Evolutionary conservation across 208 protist species (phyloP).

Genomic region (Leishmania amazonensis): DNA sequence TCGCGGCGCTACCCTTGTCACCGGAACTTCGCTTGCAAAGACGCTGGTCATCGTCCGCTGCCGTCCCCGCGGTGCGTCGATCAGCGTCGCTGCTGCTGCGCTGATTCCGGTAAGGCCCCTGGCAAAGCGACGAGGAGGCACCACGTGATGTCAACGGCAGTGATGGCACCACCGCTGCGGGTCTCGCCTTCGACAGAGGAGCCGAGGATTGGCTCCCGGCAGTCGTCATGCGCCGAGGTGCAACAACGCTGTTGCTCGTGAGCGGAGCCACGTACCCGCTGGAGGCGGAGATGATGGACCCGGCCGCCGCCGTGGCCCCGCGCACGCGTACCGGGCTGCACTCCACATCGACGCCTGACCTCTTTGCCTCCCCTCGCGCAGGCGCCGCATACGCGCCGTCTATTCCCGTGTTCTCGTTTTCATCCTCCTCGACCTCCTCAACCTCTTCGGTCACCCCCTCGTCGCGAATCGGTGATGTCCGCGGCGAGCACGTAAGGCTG

Average conservation of each 20-base stretch:
- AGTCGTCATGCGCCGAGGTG: neutral
- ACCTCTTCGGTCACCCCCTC: slow-evolving; percentile 3
- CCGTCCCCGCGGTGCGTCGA: neutral
- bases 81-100: neutral
- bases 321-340: neutral
- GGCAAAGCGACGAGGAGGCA: neutral
- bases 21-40: neutral
- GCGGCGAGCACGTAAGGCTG: slow-evolving; percentile 14
- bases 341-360: neutral
- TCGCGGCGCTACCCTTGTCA: neutral
- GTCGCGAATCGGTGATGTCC: neutral
- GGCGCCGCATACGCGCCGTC: neutral
- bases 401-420: neutral
- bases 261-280: neutral
- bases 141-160: slow-evolving; percentile 14
- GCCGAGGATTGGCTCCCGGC: neutral
- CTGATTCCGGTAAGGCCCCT: neutral
- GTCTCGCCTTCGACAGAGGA: neutral
- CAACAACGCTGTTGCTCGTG: slow-evolving; percentile 28
- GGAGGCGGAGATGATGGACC: slow-evolving; percentile 13
- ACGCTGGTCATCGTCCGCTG: neutral
- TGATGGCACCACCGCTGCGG: slow-evolving; percentile 7
- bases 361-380: neutral
- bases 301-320: neutral
- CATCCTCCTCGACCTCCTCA: slow-evolving; percentile 11